Conservation (phyloP, 179 eudicot genomes). For the Beta lomatogona region DNA sequence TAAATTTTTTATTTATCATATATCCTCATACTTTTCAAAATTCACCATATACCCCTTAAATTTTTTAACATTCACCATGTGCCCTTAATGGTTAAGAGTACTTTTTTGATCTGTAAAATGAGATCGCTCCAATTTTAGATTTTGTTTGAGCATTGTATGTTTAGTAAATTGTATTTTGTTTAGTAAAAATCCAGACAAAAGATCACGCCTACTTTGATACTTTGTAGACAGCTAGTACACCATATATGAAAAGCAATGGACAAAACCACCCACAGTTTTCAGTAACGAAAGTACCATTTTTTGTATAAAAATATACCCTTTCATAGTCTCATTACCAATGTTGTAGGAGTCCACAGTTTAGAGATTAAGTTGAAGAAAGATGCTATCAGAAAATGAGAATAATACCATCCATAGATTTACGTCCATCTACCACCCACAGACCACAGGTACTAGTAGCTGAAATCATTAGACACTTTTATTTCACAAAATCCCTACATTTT, state of each 20-base stretch:
- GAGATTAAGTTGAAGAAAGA: neutral
- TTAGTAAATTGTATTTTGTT: too few species aligned
- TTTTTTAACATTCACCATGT: too few species aligned
- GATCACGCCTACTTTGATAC: neutral
- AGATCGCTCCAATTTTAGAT: too few species aligned
- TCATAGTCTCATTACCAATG: too few species aligned
- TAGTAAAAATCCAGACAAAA: neutral
- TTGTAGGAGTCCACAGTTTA: neutral
- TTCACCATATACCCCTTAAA: too few species aligned
- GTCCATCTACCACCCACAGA: neutral
- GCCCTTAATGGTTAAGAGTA: too few species aligned
- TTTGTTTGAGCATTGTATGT: too few species aligned
- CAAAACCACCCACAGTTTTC: constrained; percentile 11
- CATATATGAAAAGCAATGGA: neutral
- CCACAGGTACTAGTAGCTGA: neutral
- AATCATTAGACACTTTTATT: neutral
- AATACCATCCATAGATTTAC: constrained; percentile 9
- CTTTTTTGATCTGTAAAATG: too few species aligned
- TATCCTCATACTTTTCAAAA: too few species aligned
- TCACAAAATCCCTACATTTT: neutral
- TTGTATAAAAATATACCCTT: too few species aligned
- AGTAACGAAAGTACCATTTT: neutral
- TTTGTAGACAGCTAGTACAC: too few species aligned
- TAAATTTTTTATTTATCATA: too few species aligned
- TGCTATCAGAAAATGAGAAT: neutral